These are phyloP conservation scores for Ramaria sp. DNA, from an alignment of 768 basidiomycete genomes.

Conservation along the genomic window DNA sequence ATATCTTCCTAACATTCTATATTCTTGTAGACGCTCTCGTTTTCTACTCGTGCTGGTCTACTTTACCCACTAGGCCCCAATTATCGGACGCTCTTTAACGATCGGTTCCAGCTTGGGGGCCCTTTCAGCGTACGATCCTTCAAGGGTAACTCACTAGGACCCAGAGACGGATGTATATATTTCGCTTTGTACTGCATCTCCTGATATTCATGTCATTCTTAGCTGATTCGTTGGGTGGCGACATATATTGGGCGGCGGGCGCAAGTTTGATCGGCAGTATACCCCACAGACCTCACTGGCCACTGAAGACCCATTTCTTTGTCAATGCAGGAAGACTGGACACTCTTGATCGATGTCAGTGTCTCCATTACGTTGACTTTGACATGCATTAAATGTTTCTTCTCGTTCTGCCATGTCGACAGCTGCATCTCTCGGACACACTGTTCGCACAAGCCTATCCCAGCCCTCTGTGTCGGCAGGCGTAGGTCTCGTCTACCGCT, in stretches of 20 bases:
- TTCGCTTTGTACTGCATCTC: neutral
- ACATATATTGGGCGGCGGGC: constrained; percentile 71
- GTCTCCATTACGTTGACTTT: neutral
- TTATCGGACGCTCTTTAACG: constrained; percentile 50
- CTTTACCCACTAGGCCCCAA: constrained; percentile 48
- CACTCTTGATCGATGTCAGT: constrained; percentile 44
- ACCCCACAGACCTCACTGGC: constrained; percentile 70
- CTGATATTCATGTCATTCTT: neutral
- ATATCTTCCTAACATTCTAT: constrained; percentile 1
- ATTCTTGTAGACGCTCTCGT: constrained; percentile 52
- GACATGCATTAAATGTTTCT: too few species aligned
- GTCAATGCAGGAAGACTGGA: constrained; percentile 75
- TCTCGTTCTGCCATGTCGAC: neutral
- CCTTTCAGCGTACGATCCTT: constrained; percentile 79
- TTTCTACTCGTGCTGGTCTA: constrained; percentile 62
- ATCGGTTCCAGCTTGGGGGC: constrained; percentile 90
- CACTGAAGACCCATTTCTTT: constrained; percentile 71
- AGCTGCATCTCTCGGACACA: constrained; percentile 31
- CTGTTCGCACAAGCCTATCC: constrained; percentile 29
- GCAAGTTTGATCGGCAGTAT: constrained; percentile 66
- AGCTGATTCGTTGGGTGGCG: constrained; percentile 85
- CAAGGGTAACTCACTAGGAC: constrained; percentile 65
- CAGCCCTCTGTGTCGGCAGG: constrained; percentile 72
- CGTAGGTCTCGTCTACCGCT: constrained; percentile 71
- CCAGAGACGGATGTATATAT: constrained; percentile 55